Evolutionary conservation across 805 yeast species (phyloP), one percentile per base, ranked within the genome.

Genomic region (Kurtzmaniella fragi): DNA sequence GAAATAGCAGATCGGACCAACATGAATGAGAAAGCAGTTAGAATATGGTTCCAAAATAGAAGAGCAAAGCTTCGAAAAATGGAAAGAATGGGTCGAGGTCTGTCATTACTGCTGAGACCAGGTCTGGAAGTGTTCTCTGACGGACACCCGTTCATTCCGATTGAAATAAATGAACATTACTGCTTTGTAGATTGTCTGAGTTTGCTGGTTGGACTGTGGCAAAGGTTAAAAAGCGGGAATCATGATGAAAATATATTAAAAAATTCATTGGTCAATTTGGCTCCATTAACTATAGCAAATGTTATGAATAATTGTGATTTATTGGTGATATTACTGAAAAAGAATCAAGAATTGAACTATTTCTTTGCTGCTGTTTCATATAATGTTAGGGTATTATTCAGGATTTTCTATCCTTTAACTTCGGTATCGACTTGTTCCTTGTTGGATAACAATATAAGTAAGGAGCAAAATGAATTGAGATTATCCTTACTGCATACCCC

Each of bases 41-140:
- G 95, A 40, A 89, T 89, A 32, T 89, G 96, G 96, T 89, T 87
- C 53, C 97, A 89, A 59, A 88, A 88, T 56, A 68, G 90, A 50
- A 66, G 97, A 45, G 93, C 93, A 15, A 85, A 84, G 56, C 71
- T 79, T 32, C 71, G 89, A 52, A 84, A 84, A 59, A 59, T 75
- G 51, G 84, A 80, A 49, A 71, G 80, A 41, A 61, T 72, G 57
- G 62, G 57, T 25, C 61, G 53, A 42, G 49, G 34, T 27, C 42
- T 12, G 39, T 28, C 31, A 25, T 20, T 14, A 28, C 28, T 7
- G 26, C 38, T 12, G 31, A 17, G 5, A 16, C 32, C 46, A n/a
- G 32, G 38, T 3, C 15, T 34, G 12, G 35, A 39, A 20, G 14
- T 17, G 31, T 32, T 37, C 38, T 14, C 17, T 32, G 28, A 37